These are phyloP conservation scores for Herpotrichia juniperi DNA, from an alignment of 2,329 filamentous ascomycete genomes.

Conservation along the genomic window DNA sequence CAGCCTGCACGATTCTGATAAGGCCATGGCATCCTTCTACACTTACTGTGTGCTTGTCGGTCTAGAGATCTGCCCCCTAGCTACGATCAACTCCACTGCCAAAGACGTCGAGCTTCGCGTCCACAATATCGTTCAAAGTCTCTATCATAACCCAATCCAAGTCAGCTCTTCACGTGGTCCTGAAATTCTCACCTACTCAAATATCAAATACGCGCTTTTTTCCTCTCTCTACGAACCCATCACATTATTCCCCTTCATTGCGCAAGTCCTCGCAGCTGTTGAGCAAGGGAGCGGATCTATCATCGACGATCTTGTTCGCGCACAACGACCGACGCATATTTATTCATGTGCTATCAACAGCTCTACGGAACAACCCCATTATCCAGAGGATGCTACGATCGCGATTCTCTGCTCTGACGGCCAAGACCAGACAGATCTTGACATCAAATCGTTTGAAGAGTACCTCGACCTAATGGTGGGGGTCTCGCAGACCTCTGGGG, in stretches of 20 bases:
- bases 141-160: conserved; percentile 50
- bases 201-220: conserved; percentile 46
- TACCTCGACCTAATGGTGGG: conserved; percentile 41
- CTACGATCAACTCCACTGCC: conserved; percentile 37
- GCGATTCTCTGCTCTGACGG: conserved; percentile 51
- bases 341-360: conserved; percentile 34
- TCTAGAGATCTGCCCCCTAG: conserved; percentile 46
- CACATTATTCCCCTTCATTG: conserved; percentile 39
- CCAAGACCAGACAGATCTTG: conserved; percentile 34
- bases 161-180: conserved; percentile 33
- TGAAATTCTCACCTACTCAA: conserved; percentile 49
- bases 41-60: conserved; percentile 52
- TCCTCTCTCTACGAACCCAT: conserved; percentile 44
- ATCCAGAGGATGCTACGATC: conserved; percentile 20
- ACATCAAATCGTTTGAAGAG: conserved; percentile 33
- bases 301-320: conserved; percentile 28
- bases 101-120: conserved; percentile 44
- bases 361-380: conserved; percentile 13
- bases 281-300: conserved; percentile 35
- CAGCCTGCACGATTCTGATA: conserved; percentile 53
- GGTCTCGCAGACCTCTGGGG: conserved; percentile 43
- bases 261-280: conserved; percentile 41
- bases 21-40: conserved; percentile 51
- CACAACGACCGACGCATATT: conserved; percentile 23
- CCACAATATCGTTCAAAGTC: conserved; percentile 38